These are phyloP conservation scores for Aspergillus unguis DNA, from an alignment of 2,329 filamentous ascomycete genomes.

Conservation along the genomic window DNA sequence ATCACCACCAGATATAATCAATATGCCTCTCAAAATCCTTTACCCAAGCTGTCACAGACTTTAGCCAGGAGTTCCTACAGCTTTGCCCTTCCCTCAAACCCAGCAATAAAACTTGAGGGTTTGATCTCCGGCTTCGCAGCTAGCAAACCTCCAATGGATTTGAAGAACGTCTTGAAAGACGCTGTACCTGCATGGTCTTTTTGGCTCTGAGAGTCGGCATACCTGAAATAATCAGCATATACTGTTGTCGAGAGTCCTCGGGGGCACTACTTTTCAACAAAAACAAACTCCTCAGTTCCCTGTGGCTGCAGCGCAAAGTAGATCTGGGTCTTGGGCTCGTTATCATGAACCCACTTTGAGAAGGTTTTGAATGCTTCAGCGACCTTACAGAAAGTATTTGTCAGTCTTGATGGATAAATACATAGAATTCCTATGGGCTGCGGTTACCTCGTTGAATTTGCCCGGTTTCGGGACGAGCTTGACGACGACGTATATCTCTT, in stretches of 20 bases:
- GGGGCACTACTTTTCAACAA: constrained; percentile 20
- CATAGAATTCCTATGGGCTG: not conserved
- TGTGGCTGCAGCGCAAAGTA: constrained; percentile 19
- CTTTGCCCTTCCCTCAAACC: constrained; percentile 20
- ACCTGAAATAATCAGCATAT: constrained; percentile 6
- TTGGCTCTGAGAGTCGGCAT: constrained; percentile 17
- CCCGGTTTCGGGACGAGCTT: constrained; percentile 21
- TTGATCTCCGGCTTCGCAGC: constrained; percentile 17
- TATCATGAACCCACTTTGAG: constrained; percentile 15
- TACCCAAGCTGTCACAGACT: too few relatives aligned
- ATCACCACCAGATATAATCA: not conserved
- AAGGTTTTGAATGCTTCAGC: constrained; percentile 18
- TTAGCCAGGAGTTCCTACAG: constrained; percentile 4
- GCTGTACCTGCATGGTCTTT: constrained; percentile 16
- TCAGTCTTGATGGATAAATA: not conserved
- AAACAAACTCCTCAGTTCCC: constrained; percentile 17
- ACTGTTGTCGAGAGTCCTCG: not conserved
- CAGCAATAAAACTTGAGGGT: constrained; percentile 14
- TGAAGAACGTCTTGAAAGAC: constrained; percentile 18
- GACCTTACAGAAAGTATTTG: not conserved
- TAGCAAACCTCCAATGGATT: constrained; percentile 13
- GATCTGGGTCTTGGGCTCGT: constrained; percentile 21
- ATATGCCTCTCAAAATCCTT: too few relatives aligned
- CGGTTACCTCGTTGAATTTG: constrained; percentile 18
- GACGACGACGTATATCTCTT: constrained; percentile 20